These are phyloP conservation scores for Mycoemilia scoparia DNA, from an alignment of 192 early-diverging fungal species.

Conservation along the genomic window DNA sequence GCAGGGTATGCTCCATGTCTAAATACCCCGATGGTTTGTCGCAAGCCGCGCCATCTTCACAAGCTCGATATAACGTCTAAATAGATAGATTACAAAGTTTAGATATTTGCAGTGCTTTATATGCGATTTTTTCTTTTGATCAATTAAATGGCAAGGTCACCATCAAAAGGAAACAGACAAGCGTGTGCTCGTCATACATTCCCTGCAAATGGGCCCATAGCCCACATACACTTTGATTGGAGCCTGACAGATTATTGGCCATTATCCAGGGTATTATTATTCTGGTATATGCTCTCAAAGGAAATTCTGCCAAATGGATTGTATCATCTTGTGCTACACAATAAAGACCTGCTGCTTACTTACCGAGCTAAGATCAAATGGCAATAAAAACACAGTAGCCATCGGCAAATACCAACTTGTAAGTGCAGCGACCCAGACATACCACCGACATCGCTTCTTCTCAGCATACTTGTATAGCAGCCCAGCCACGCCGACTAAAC, in stretches of 20 bases:
- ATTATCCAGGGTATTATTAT: too few relatives aligned
- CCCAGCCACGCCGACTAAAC: slow-evolving; percentile 30
- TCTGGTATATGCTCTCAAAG: too few relatives aligned
- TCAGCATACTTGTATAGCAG: slow-evolving; percentile 68
- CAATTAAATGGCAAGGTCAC: too few relatives aligned
- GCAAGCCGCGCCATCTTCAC: slow-evolving; percentile 35
- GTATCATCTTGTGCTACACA: too few relatives aligned
- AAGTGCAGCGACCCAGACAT: slow-evolving; percentile 50
- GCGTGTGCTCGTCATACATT: too few relatives aligned
- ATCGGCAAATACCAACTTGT: slow-evolving; percentile 83
- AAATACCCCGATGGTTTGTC: slow-evolving; percentile 64
- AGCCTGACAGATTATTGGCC: too few relatives aligned
- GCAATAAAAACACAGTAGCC: slow-evolving; percentile 74
- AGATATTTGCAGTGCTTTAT: background rate
- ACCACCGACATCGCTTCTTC: slow-evolving; percentile 59
- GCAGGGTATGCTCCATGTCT: slow-evolving; percentile 40
- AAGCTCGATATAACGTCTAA: slow-evolving; percentile 50
- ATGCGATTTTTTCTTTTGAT: slow-evolving; percentile 2
- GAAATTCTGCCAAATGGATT: slow-evolving; percentile 1
- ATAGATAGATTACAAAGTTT: background rate
- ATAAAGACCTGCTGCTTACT: too few relatives aligned
- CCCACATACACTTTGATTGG: too few relatives aligned
- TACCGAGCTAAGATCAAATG: slow-evolving; percentile 69
- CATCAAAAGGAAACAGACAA: too few relatives aligned
- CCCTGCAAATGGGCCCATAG: too few relatives aligned